Evolutionary conservation across 2,329 filamentous ascomycete species (phyloP).

Genomic region (Huntiella decipiens): DNA sequence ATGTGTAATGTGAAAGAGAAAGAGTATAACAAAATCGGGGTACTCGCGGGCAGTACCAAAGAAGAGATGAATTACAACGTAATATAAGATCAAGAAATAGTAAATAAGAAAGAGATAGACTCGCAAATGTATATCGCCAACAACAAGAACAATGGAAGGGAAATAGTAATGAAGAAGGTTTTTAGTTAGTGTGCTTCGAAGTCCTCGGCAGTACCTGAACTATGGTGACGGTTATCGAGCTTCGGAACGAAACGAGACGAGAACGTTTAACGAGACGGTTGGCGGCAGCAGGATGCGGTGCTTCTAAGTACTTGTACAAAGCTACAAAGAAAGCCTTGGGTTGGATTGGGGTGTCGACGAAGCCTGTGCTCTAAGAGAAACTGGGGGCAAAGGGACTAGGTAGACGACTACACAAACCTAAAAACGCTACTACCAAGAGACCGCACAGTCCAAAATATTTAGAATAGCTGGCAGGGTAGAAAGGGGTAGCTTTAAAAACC

Average conservation of each 20-base stretch:
- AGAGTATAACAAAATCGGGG: not conserved
- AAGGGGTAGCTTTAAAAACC: conserved; percentile 7
- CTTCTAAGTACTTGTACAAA: conserved; percentile 10
- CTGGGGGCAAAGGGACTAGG: not conserved
- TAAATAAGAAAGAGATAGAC: not conserved
- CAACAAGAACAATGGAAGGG: too few relatives aligned
- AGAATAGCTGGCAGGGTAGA: conserved; percentile 1
- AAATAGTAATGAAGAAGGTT: too few relatives aligned
- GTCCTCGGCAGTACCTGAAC: conserved; percentile 1
- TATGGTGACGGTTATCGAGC: conserved; percentile 7
- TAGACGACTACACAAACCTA: conserved; percentile 7
- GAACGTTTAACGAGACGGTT: conserved; percentile 10
- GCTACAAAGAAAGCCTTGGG: not conserved
- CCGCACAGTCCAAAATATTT: conserved; percentile 8
- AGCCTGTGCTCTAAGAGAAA: not conserved
- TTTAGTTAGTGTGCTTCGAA: not conserved
- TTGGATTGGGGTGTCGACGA: too few relatives aligned
- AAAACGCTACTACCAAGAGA: not conserved
- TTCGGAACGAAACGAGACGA: conserved; percentile 11
- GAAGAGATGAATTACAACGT: too few relatives aligned
- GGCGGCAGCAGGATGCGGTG: conserved; percentile 11
- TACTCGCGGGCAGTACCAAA: not conserved
- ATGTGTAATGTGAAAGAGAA: too few relatives aligned
- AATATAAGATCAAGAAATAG: not conserved
- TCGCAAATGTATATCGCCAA: too few relatives aligned